Evolutionary conservation across 2,329 filamentous ascomycete genomes (phyloP), one percentile per base, ranked within the genome.

Genomic region (Lasiodiplodia sp.): DNA sequence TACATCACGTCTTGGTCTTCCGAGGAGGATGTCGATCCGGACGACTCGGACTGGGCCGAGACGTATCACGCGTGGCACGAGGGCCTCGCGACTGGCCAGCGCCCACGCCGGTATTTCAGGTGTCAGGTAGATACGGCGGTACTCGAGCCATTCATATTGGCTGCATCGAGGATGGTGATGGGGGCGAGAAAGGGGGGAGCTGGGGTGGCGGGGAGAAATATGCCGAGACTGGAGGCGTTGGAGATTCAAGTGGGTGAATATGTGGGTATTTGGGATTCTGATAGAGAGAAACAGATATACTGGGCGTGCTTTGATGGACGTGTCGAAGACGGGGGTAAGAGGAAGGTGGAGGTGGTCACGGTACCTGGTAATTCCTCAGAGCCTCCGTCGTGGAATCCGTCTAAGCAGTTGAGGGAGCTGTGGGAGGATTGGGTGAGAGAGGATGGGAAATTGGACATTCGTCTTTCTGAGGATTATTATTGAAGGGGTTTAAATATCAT

Each of bases 11-110:
- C 56, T 12, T 23, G n/a, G 12, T 18, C 37, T 4, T 44, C 37
- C 11, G 58, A 63, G 3, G 40, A 37, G 11, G 14, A 11, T 25
- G 47, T 63, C 44, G 60, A 63, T n/a, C 51, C 44, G 11, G 60
- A 63, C 31, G 60, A 63, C 60, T 51, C 44, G 23, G 5, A 52
- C 3, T 63, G 25, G 25, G 44, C 34, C 60, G 60, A 63, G 44
- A 63, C 60, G 44, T 38, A 10, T 1, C 60, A 63, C 44, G 21
- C 8, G 10, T 38, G 34, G 18, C 60, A 63, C 44, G 18, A 31
- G 7, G 25, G 18, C 2, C 4, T 63, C 2, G 11, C 18, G 3
- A 52, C n/a, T 2, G 60, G 60, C n/a, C 44, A 34, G 60, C 60
- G 60, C 2, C 60, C 60, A 5, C 44, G 44, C 3, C 44, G 60